Evolutionary conservation across 139 green algal species (phyloP), one percentile per base, ranked within the genome.

Genomic region (Nannochloris sp.): DNA sequence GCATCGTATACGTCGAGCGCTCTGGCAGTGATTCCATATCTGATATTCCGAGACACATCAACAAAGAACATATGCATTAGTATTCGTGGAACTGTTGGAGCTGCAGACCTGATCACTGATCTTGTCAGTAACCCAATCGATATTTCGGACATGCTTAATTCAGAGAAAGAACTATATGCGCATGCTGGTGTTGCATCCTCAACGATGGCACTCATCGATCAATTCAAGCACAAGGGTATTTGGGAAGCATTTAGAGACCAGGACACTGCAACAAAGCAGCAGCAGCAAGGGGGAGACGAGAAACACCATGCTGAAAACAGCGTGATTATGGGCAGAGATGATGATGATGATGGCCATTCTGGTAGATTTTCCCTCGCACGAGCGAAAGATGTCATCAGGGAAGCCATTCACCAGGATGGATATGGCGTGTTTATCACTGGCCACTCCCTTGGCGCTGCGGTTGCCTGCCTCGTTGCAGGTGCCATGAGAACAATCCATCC

Each of bases 371-470:
- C 46, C 6, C 46, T 53, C n/a, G 16, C 8, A 25, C 16, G 46
- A 10, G 46, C 46, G 18, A 19, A 29, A 23, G 23, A 46, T 18
- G 57, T 77, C 48, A 44, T 77, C 24, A 31, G n/a, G 4, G 29
- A 57, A 1, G 59, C 5, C 9, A 50, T 40, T 19, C 36, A n/a
- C 25, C 73, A 43, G 60, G 53, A 46, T 7, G 75, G 74, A 14
- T 88, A 67, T 65, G 46, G 68, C 3, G 34, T 91, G 10, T 64
- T 87, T 15, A 57, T 91, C 23, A 79, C 74, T 14, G 85, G 85
- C 2, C 85, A 91, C 76, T 81, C 65, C 29, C 73, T 91, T 48
- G 85, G 85, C 3, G 85, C 78, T 5, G 85, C 78, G 11, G 80
- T 76, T 12, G 80, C 83, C 16, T 75, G 75, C 53, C 75, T 91